phyloP scores from a whole-genome alignment of 306 rosid genomes.

The Cercis canadensis region DNA sequence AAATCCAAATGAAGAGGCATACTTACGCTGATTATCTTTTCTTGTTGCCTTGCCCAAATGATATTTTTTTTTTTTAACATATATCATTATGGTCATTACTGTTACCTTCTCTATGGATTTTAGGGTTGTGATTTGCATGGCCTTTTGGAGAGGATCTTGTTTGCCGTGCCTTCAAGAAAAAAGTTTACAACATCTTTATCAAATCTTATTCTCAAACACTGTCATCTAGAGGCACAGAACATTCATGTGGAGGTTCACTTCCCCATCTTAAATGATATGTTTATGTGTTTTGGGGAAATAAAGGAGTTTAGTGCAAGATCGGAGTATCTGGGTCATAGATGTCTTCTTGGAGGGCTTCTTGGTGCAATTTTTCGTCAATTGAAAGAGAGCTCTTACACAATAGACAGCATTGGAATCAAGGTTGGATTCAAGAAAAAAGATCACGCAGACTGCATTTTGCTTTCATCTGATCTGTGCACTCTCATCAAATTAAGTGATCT shows the following conservation, averaged over 20 bases:
- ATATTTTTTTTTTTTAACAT: slow-evolving; percentile 26
- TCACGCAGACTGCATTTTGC: slow-evolving; percentile 41
- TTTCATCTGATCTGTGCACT: slow-evolving; percentile 51
- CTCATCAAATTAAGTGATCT: slow-evolving; percentile 57
- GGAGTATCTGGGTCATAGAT: slow-evolving; percentile 49
- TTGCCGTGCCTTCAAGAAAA: slow-evolving; percentile 46
- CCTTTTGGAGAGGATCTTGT: slow-evolving; percentile 64
- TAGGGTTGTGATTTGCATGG: slow-evolving; percentile 87
- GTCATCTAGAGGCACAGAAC: slow-evolving; percentile 57
- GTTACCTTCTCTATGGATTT: slow-evolving; percentile 43
- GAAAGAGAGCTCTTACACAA: slow-evolving; percentile 47
- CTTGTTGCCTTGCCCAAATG: slow-evolving; percentile 3
- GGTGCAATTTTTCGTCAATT: slow-evolving; percentile 58
- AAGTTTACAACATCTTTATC: slow-evolving; percentile 51
- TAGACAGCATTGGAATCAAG: slow-evolving; percentile 60
- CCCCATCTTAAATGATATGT: slow-evolving; percentile 54
- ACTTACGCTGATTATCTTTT: background rate
- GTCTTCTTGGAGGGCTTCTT: slow-evolving; percentile 59
- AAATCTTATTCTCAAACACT: slow-evolving; percentile 68
- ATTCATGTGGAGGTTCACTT: slow-evolving; percentile 56
- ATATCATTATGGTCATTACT: slow-evolving; percentile 30
- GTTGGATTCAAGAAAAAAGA: slow-evolving; percentile 51
- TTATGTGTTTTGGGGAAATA: slow-evolving; percentile 54
- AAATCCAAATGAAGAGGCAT: background rate
- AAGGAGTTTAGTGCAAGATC: slow-evolving; percentile 63